Evolutionary conservation across 1,284 basidiomycete genomes (phyloP), one percentile per base, ranked within the genome.

Genomic region (Moesziomyces parantarcticus): DNA sequence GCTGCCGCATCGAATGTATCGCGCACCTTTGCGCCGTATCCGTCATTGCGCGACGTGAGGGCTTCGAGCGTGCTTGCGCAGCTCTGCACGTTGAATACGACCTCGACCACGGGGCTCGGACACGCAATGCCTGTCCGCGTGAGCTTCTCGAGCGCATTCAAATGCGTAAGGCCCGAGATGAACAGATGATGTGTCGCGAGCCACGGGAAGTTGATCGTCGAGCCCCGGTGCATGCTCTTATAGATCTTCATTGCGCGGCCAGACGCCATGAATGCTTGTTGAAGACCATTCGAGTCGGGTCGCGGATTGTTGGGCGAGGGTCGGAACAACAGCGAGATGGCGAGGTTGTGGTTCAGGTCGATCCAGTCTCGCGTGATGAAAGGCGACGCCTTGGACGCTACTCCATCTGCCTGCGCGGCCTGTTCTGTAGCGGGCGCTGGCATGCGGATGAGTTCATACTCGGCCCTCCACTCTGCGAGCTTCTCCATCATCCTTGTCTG

Each of bases 351-450:
- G 34, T 52, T 66, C 21, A 75, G 59, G 16, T 75, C 72, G 48
- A 75, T 58, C 72, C 72, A 75, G 11, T 75, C 67, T 1, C 51
- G 39, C 13, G 62, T 75, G 41, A 75, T 58, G 48, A 75, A 75
- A 0, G 72, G 72, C 1, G 62, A 54, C 5, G 72, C 61, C 1
- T 52, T 74, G 20, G 69, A 72, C n/a, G 43, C 32, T 1, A 53
- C 55, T 10, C 58, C 46, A 14, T 65, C 68, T 18, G 44, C 48
- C 13, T 50, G 44, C 26, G 41, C 5, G 21, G 36, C 7, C 14
- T 6, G 14, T 5, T 39, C 16, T 16, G 36, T 39, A 16, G 32
- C 4, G 1, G 58, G 47, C 1, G 50, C 18, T 13, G 29, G 41
- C 22, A 59, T 29, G 2, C 52, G 48, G 20, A 61, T 58, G 3